A percentile compares a stretch with the other conserved stretches of the same genome.
These are phyloP conservation scores for Arthonia radiata DNA, from an alignment of 495 filamentous ascomycete genomes.

Conservation along the genomic window DNA sequence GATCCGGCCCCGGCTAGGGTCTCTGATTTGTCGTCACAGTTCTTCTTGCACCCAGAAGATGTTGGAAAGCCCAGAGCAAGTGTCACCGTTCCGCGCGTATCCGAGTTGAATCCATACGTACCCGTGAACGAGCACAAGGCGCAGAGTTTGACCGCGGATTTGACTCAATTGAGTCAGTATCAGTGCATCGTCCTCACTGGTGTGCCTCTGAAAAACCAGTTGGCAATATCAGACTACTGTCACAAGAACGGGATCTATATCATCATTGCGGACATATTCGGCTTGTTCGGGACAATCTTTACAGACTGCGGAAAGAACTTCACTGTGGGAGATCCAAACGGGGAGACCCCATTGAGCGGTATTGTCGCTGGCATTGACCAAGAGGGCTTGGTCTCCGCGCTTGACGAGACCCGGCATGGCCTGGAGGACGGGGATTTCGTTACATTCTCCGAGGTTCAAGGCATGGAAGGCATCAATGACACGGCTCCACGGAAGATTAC, in stretches of 20 bases:
- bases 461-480: conserved; percentile 75
- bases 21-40: conserved; percentile 80
- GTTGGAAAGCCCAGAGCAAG: conserved; percentile 78
- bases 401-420: conserved; percentile 90
- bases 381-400: conserved; percentile 71
- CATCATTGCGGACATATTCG: conserved; percentile 68
- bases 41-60: conserved; percentile 75
- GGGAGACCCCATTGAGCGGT: conserved; percentile 65
- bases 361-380: conserved; percentile 79
- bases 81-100: conserved; percentile 67
- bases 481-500: conserved; percentile 66
- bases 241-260: conserved; percentile 79
- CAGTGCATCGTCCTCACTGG: conserved; percentile 83
- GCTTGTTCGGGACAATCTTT: conserved; percentile 87
- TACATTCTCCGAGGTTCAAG: conserved; percentile 77
- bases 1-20: conserved; percentile 61
- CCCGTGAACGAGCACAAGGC: conserved; percentile 56
- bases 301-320: conserved; percentile 95
- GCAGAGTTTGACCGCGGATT: conserved; percentile 35
- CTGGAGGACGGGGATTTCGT: conserved; percentile 92
- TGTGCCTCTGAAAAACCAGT: conserved; percentile 52
- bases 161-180: conserved; percentile 59
- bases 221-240: conserved; percentile 69
- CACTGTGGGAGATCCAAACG: conserved; percentile 66
- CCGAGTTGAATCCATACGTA: conserved; percentile 89